These are phyloP conservation scores for Pseudogymnoascus sp. DNA, from an alignment of 2,329 filamentous ascomycete species.

Conservation along the genomic window DNA sequence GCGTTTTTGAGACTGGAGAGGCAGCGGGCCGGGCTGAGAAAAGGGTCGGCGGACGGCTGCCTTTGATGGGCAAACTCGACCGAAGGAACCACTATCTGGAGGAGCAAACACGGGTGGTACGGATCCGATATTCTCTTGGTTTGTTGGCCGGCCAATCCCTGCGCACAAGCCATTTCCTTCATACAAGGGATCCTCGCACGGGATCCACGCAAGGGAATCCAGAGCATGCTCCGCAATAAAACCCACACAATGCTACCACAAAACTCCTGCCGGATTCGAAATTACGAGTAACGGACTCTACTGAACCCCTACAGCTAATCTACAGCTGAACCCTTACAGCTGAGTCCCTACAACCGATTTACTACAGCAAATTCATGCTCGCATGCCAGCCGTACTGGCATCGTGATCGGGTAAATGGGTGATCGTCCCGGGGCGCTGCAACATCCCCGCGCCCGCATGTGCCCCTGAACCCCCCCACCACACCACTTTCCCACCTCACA, in stretches of 20 bases:
- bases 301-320: background rate
- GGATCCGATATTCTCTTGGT: background rate
- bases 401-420: constrained; percentile 2
- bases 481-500: background rate
- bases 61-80: background rate
- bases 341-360: background rate
- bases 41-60: background rate
- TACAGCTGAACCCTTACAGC: background rate
- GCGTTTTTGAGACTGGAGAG: background rate
- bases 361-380: background rate
- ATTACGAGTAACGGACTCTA: background rate
- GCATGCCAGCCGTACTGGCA: background rate
- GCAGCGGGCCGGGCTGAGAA: background rate
- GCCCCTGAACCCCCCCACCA: background rate
- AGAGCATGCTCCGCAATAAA: background rate
- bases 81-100: background rate
- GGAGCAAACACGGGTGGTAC: background rate
- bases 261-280: background rate
- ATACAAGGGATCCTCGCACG: background rate
- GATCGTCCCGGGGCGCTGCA: background rate
- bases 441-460: background rate
- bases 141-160: background rate
- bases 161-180: background rate
- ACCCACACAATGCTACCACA: background rate
- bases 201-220: constrained; percentile 3